Evolutionary conservation across 2,329 filamentous ascomycete species (phyloP).

Genomic region (Didymella pomorum): DNA sequence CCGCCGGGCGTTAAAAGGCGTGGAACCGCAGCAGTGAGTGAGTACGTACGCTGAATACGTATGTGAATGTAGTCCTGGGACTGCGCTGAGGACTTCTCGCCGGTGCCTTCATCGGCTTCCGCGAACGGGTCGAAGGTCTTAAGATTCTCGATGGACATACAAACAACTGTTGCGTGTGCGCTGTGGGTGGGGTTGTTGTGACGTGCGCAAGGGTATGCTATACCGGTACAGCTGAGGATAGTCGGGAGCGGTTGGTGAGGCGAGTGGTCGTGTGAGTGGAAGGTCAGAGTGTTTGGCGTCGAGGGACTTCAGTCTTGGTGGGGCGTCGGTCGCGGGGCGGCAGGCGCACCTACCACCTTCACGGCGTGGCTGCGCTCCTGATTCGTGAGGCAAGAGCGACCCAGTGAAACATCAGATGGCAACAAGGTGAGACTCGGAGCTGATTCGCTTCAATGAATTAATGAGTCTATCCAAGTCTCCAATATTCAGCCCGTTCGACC

Average conservation of each 20-base stretch:
- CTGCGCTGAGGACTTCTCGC: conserved; percentile 87
- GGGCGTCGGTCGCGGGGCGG: conserved; percentile 16
- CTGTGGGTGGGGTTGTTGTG: conserved; percentile 34
- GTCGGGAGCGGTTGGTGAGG: conserved; percentile 16
- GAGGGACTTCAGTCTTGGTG: conserved; percentile 25
- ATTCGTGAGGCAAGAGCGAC: conserved; percentile 12
- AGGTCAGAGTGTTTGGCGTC: conserved; percentile 18
- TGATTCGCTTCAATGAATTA: conserved; percentile 8
- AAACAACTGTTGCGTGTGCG: conserved; percentile 38
- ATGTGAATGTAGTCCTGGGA: conserved; percentile 97
- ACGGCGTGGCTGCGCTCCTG: conserved; percentile 14
- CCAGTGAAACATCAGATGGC: conserved; percentile 8
- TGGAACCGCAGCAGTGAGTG: neutral
- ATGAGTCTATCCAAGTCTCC: conserved; percentile 8
- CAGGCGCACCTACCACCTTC: conserved; percentile 2
- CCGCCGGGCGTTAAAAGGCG: neutral
- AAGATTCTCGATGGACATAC: conserved; percentile 56
- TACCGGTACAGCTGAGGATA: conserved; percentile 14
- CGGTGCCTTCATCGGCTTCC: conserved; percentile 99
- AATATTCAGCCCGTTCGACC: too few relatives aligned
- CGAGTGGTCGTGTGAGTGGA: conserved; percentile 23
- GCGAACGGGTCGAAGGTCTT: conserved; percentile 87
- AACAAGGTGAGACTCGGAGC: neutral
- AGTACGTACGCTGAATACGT: conserved; percentile 88
- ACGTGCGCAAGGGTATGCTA: conserved; percentile 15